Base-by-base conservation (phyloP, 768 basidiomycete genomes). In the Trichaptum fuscoviolaceum region DNA sequence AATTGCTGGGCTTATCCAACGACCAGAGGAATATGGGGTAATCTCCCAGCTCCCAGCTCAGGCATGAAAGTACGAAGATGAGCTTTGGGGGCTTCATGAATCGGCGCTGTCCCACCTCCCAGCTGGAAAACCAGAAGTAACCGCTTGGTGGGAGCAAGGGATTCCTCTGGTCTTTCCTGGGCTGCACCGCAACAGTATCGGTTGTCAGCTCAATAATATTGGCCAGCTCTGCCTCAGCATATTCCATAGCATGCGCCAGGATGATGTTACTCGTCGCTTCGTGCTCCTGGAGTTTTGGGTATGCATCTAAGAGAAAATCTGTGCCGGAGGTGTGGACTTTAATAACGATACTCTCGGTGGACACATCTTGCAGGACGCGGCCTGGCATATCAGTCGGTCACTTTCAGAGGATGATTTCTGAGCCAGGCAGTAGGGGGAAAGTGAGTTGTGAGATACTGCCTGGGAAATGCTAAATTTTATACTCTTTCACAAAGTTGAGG, bases 1-100 rank as follows among this genome's bases (percentile, higher is more conserved):
- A 52, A 12, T 12, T 4, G 42, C 3, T 52, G 18, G 71, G 67
- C 59, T 66, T 71, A 24, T 73, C 75, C 8, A 79, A 75, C 20
- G 79, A 75, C 81, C 83, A 85, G 52, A 87, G 68, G 72, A 86
- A 87, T 65, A 85, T 74, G 30, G 85, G 86, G 64, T 85, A 78
- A 60, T 81, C 76, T 62, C 85, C 82, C 58, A 80, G 68, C 23
- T 76, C 77, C 66, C 77, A 80, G 60, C 74, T 74, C 62, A 81
- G 78, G 69, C 84, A 87, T 15, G 85, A 77, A 58, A 87, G 64
- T 52, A 83, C 77, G 57, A 84, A 67, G 26, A 83, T 80, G 60
- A 84, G 77, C 0, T 73, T 73, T 25, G 70, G 73, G 15, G 68
- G 67, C 20, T 52, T 52, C 10, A 4, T 3, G 15, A 20, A 52